Evolutionary conservation across 805 yeast species (phyloP).

Genomic region (Debaryomyces hansenii): DNA sequence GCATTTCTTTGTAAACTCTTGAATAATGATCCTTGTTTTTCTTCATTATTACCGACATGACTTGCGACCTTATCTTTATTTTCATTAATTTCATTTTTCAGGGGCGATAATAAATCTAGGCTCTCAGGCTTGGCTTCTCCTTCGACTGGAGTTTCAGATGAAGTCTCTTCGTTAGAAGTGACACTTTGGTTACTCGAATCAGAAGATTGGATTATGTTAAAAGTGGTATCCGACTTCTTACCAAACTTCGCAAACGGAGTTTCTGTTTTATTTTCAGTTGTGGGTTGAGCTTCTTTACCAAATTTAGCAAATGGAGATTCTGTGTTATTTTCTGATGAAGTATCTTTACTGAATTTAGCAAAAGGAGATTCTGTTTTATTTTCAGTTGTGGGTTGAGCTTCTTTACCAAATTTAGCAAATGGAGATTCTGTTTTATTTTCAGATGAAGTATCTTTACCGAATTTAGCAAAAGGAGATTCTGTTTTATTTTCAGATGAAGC

Average conservation of each 20-base stretch:
- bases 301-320: conserved; percentile 8
- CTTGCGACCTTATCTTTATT: too few species aligned
- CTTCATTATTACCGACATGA: background rate
- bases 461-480: background rate
- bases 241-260: background rate
- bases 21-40: background rate
- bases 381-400: too few species aligned
- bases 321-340: background rate
- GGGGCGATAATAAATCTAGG: background rate
- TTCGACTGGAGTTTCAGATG: background rate
- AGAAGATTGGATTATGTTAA: background rate
- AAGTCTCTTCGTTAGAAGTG: background rate
- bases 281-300: background rate
- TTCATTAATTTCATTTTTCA: too few species aligned
- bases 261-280: background rate
- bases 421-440: conserved; percentile 4
- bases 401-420: conserved; percentile 4
- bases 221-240: too few species aligned
- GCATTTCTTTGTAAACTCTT: conserved; percentile 1
- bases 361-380: background rate
- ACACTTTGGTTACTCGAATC: background rate
- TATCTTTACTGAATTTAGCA: background rate
- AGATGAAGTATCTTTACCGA: background rate
- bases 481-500: background rate
- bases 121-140: background rate